Base-by-base conservation (phyloP, 345 rosid genomes). In the Corchorus olitorius region DNA sequence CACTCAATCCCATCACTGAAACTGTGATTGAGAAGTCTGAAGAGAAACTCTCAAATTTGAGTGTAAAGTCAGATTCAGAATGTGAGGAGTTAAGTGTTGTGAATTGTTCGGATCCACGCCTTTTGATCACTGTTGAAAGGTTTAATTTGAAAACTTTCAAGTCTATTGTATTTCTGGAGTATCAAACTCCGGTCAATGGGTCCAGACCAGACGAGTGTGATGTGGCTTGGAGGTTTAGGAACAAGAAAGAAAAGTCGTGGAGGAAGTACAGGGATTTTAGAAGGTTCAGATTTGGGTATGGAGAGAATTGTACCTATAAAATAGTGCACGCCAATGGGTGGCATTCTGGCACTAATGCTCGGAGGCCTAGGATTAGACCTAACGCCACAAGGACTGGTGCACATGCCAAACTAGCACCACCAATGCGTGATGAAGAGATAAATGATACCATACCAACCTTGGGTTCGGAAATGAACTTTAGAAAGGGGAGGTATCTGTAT, bases 221-320 rank as follows among this genome's bases (percentile, higher is more conserved):
- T 77, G 97, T 90, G 66, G 89, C 92, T 16, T 93, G 97, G 98
- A 93, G 89, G 75, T 93, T 95, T 78, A 87, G 98, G 86, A 95
- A 95, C 78, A 93, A 87, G 82, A 95, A 90, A 77, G 99, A 95
- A 83, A 95, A 88, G 78, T 95, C 97, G 0, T 95, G 98, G 99
- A 92, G 98, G 88, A 90, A 81, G 76, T 95, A 95, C 11, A 88
- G 96, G 81, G 97, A 95, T 83, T 93, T 95, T 72, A 86, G 98
- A 80, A 92, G 98, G 90, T 93, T 93, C 77, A 89, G 75, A 84
- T 85, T 95, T 67, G 91, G 81, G 22, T 79, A 81, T 65, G 83
- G 87, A 58, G 99, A 87, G 65, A 84, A 89, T 58, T 93, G 98
- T 83, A 82, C 84, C 14, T 93, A 88, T 71, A 83, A 79, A 72